Base-by-base conservation (phyloP, 2,329 filamentous ascomycete genomes). In the Ophioceras dolichostomum region DNA sequence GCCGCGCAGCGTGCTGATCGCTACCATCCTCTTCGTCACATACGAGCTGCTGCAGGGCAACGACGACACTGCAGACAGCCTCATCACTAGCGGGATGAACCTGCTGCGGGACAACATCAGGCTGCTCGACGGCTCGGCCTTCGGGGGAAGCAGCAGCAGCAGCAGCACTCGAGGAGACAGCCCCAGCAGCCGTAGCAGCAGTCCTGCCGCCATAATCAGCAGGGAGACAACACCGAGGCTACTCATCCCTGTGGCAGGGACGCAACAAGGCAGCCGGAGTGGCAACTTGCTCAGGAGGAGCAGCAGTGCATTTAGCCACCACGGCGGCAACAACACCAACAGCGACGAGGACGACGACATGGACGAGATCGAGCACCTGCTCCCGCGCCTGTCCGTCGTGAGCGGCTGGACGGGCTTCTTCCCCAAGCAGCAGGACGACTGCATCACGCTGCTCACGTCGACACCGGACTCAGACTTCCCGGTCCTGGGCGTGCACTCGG, bases 41-140 rank as follows among this genome's bases (percentile, higher is more conserved):
- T 47, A 43, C 19, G 45, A 47, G 34, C 41, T 47, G 8, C 29
- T 47, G 5, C 44, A 46, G 14, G 44, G 44, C 28, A 46, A 47
- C 24, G 38, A 36, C 22, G 36, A 39, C 17, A 24, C 36, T 0
- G 39, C 41, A 3, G 43, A 45, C 36, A 36, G 31, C 4, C 26
- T 47, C 9, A 39, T 44, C 30, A 27, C 30, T 1, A 41, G 40
- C 9, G 43, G 42, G 10, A 39, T 37, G 16, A 32, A 29, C 2
- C 32, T 41, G 7, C 35, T 45, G 5, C 35, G 43, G 37, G 17
- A 35, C 67, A 18, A 12, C 9, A 13, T 36, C 10, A 10, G 16
- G 19, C 19, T 19, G 19, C 6, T 21, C 10, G 7, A 7, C 12
- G 22, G 12, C 22, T 7, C 7, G 8, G 7, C 8, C 8, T 8